Base-by-base conservation (phyloP, 345 rosid species). In the Corchorus olitorius region DNA sequence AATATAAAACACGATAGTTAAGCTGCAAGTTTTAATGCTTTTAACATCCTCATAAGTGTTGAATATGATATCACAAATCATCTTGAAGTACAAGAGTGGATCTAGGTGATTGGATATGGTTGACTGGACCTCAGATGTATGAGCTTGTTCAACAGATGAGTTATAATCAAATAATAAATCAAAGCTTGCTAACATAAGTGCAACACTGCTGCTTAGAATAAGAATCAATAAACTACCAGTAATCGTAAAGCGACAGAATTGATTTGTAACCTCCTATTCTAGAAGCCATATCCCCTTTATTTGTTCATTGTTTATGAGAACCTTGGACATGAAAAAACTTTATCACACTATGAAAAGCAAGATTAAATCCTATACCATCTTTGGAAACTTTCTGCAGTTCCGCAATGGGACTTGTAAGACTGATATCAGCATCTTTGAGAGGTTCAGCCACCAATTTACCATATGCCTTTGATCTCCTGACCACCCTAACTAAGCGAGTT, bases 351-450 rank as follows among this genome's bases (percentile, higher is more conserved):
- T 2, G 6, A 67, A 15, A 70, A 69, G 39, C n/a, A 35, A 17
- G 50, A 65, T 16, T 43, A 65, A 64, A 75, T 49, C n/a, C 35
- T 45, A 41, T 78, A 89, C 92, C 92, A 65, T 80, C 79, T 78
- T 76, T 80, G 48, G 79, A 17, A 37, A 76, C 76, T 20, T 72
- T 59, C 66, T 62, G 59, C 50, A 56, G 63, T 69, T 68, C 72
- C 78, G 75, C 80, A 34, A 80, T 74, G 73, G 52, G 46, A 64
- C 81, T 62, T 62, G 73, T 81, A 55, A 19, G 76, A 66, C 80
- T 80, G 79, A 71, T 19, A 56, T 61, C 64, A 75, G 77, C 70
- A 77, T 86, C 87, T 81, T 83, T 82, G 55, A 78, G 55, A 49
- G 88, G 80, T 55, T 80, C 74, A 27, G 61, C 59, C 37, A 69